Evolutionary conservation across 2,329 filamentous ascomycete genomes (phyloP), one percentile per base, ranked within the genome.

Genomic region (Mycocentrospora acerina): DNA sequence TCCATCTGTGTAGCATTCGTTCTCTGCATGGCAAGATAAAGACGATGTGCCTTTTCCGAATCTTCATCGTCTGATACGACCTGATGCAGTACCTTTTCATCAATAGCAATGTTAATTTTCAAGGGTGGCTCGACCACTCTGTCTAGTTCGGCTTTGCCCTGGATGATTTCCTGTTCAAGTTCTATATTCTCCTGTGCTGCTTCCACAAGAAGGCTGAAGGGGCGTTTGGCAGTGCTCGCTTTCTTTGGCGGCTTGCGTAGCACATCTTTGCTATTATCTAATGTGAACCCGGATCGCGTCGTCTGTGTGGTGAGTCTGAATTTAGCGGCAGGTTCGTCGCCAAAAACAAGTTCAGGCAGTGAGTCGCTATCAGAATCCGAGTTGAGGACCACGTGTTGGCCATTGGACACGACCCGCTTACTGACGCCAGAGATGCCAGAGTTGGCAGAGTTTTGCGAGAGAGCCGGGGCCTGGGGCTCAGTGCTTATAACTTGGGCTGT

Each of bases 321-420:
- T 31, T 44, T 50, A 7, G 38, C 25, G 8, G 33, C 37, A 12
- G 44, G 39, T 16, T 44, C 16, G 19, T 22, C 19, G 13, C 54
- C 49, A 22, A 68, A 72, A 41, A 78, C 71, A 0, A 83, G 84
- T 32, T 79, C 75, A 9, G 42, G 42, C 2, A 66, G 40, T 7
- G 53, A 60, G 18, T 76, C 77, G 13, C 78, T 78, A n/a, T 86
- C 85, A 8, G 85, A 84, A 55, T 90, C 87, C 0, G 87, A 90
- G 37, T 80, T 83, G 30, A 75, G 75, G 16, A 90, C 71, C 2
- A 67, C 48, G 8, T 54, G 50, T 35, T 62, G 61, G 3, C 79
- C 79, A 52, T 76, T 70, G 41, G 71, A 85, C 38, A 84, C 70
- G 10, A 80, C 41, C 12, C 70, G 61, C 66, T 53, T 80, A 72